These are phyloP conservation scores for Erodium moschatum DNA, from an alignment of 441 rosid genomes.

Conservation along the genomic window DNA sequence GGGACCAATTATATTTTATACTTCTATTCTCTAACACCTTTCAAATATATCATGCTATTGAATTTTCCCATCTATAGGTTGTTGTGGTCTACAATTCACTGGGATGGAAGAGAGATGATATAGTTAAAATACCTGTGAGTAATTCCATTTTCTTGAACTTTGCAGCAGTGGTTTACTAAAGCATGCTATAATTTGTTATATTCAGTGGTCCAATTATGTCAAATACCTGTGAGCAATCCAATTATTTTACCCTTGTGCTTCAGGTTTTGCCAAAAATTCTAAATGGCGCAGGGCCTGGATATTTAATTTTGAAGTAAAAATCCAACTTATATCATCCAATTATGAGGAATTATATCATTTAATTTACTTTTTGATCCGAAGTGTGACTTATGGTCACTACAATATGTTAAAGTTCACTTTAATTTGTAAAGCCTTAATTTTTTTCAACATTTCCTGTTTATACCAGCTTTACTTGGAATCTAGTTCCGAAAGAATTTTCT, in stretches of 20 bases:
- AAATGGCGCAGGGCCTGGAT: not conserved
- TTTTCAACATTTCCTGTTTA: not conserved
- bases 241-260: not conserved
- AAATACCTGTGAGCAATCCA: not conserved
- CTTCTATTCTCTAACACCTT: not conserved
- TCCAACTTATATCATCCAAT: conserved; percentile 1
- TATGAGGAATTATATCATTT: not conserved
- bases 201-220: not conserved
- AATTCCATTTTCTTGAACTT: conserved; percentile 2
- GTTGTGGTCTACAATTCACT: conserved; percentile 83
- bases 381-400: not conserved
- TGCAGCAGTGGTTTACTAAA: not conserved
- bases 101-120: conserved; percentile 91
- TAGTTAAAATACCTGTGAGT: conserved; percentile 83
- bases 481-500: not conserved
- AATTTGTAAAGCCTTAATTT: not conserved
- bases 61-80: conserved; percentile 37
- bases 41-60: conserved; percentile 17
- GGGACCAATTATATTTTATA: no score
- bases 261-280: not conserved
- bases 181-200: not conserved
- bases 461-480: not conserved
- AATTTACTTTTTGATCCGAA: not conserved
- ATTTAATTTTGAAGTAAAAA: not conserved
- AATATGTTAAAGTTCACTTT: not conserved